phyloP scores from a whole-genome alignment of 225 moss, liverwort and hornwort species.

The Pseudisothecium myosuroides region DNA sequence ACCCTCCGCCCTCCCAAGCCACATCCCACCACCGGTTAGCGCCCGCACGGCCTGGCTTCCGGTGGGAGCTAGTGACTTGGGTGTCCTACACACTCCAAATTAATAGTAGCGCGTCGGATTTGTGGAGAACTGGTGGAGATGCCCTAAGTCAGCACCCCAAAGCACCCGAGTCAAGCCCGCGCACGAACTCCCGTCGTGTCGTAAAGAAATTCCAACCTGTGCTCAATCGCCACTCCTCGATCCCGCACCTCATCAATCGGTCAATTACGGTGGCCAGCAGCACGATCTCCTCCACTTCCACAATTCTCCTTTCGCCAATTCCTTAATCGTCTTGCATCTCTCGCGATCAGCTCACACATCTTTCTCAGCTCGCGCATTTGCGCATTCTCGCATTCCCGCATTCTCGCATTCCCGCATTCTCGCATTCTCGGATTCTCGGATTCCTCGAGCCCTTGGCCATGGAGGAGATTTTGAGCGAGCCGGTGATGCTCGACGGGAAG shows the following conservation, averaged over 20 bases:
- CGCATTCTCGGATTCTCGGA: neutral
- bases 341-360: neutral
- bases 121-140: no score
- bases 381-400: neutral
- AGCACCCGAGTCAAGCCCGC: neutral
- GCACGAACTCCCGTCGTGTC: no score
- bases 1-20: no score
- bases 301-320: neutral
- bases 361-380: neutral
- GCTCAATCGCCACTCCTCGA: neutral
- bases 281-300: neutral
- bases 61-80: no score
- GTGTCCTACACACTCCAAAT: no score
- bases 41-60: no score
- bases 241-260: neutral
- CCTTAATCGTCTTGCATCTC: no score
- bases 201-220: neutral
- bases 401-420: neutral
- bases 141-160: neutral
- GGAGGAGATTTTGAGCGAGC: slow-evolving; percentile 18
- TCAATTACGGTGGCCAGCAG: neutral
- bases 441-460: neutral
- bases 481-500: slow-evolving; percentile 22
- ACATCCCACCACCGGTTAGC: no score
- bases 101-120: no score